phyloP scores from a whole-genome alignment of 1,139 yeast species.

The Zhuliangozyma parablackwelliae region DNA sequence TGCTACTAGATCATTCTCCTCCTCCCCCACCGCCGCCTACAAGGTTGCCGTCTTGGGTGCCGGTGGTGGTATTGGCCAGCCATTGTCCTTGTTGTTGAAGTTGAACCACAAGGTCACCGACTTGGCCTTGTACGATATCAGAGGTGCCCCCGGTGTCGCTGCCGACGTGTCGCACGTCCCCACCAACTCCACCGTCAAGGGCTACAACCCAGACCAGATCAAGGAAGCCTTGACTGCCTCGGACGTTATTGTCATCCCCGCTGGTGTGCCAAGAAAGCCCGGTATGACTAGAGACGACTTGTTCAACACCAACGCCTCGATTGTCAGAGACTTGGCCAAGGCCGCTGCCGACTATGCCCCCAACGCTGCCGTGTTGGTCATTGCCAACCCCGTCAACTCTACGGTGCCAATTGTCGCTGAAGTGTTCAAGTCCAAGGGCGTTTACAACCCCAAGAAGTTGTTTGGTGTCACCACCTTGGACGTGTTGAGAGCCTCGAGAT shows the following conservation, averaged over 20 bases:
- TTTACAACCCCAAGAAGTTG: slow-evolving; percentile 72
- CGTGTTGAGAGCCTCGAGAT: slow-evolving; percentile 84
- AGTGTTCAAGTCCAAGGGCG: slow-evolving; percentile 70
- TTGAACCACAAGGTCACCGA: slow-evolving; percentile 56
- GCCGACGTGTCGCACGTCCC: slow-evolving; percentile 89
- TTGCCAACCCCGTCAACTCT: slow-evolving; percentile 94
- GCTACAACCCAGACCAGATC: slow-evolving; percentile 62
- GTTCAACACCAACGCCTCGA: slow-evolving; percentile 88
- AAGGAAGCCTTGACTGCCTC: slow-evolving; percentile 65
- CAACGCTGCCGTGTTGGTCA: slow-evolving; percentile 69
- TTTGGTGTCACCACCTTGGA: slow-evolving; percentile 94
- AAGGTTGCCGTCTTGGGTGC: slow-evolving; percentile 77
- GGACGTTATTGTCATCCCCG: slow-evolving; percentile 83
- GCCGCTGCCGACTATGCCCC: slow-evolving; percentile 75
- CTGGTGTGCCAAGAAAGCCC: slow-evolving; percentile 97
- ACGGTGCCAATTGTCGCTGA: slow-evolving; percentile 92
- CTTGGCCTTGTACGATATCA: slow-evolving; percentile 81
- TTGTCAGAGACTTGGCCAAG: slow-evolving; percentile 77
- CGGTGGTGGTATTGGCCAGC: slow-evolving; percentile 92
- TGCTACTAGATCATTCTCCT: slow-evolving; percentile 65
- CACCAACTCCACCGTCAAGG: slow-evolving; percentile 68
- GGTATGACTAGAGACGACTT: slow-evolving; percentile 98
- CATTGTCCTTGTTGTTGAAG: slow-evolving; percentile 80
- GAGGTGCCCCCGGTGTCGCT: slow-evolving; percentile 88
- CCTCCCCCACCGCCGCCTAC: slow-evolving; percentile 59